Percentiles rank a stretch among this genome's conserved stretches.
phyloP scores from a whole-genome alignment of 805 yeast species.

The Cyberlindnera lachancei region DNA sequence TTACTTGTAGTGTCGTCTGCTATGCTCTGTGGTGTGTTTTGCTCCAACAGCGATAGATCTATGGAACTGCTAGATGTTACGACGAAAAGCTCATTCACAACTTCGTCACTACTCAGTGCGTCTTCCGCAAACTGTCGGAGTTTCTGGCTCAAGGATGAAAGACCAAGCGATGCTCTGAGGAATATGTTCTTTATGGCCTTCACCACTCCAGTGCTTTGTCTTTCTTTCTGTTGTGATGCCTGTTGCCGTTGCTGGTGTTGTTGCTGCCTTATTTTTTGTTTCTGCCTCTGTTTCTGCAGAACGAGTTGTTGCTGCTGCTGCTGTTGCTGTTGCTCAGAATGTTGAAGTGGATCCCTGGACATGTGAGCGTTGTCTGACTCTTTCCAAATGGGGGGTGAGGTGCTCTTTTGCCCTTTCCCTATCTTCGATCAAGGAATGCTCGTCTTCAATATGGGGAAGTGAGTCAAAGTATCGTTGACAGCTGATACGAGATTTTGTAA shows the following conservation, averaged over 20 bases:
- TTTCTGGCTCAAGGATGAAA: conserved; percentile 28
- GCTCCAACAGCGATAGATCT: conserved; percentile 22
- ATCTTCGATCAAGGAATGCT: too few species aligned
- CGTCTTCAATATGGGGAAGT: too few species aligned
- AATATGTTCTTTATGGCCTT: conserved; percentile 26
- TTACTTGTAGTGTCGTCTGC: background rate
- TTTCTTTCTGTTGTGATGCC: conserved; percentile 1
- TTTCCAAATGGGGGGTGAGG: too few species aligned
- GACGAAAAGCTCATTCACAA: conserved; percentile 42
- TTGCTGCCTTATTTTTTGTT: too few species aligned
- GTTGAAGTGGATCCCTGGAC: too few species aligned
- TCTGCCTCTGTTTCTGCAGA: too few species aligned
- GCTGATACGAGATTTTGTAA: too few species aligned
- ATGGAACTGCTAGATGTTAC: conserved; percentile 28
- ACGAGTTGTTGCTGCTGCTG: too few species aligned
- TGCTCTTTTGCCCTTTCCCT: too few species aligned
- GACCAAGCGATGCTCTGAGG: conserved; percentile 30
- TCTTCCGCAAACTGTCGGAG: conserved; percentile 41
- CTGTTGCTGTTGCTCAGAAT: too few species aligned
- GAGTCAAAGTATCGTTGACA: too few species aligned
- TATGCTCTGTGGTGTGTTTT: conserved; percentile 1
- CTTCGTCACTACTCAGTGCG: conserved; percentile 41
- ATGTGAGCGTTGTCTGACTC: too few species aligned
- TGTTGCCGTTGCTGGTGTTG: conserved; percentile 3
- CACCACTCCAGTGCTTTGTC: conserved; percentile 1